Evolutionary conservation across 805 yeast genomes (phyloP), one percentile per base, ranked within the genome.

Genomic region (Clavispora vitiphila): DNA sequence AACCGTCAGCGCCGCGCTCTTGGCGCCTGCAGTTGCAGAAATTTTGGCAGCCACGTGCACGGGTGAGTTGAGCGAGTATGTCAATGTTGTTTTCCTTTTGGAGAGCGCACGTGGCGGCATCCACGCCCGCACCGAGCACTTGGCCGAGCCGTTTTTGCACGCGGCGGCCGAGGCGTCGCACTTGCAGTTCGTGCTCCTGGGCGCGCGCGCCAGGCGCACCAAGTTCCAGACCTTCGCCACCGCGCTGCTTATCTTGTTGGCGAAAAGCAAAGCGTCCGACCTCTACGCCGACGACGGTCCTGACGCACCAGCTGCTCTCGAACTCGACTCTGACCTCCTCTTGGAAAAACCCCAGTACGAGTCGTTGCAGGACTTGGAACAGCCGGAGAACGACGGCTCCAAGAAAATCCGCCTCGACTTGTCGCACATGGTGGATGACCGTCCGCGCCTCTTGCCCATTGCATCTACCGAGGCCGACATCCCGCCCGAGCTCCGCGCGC

Each of bases 201-300:
- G 98, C 50, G 86, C 93, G 42, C 81, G 81, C 51, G 96, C 96
- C 8, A 83, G 81, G 57, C 73, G 93, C 56, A 91, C 98, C 4
- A 86, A 86, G 60, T 86, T 69, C 59, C 98, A 91, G 64, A 72
- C 73, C 37, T 72, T 69, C 25, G 78, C 81, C n/a, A 76, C 83
- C 20, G 76, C 96, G 0, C 79, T 87, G 30, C 73, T 91, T 45
- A 75, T 90, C 12, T 77, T 88, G 20, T 63, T 91, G 16, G 98
- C 98, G 1, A 74, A 77, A 41, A 70, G 77, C 38, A 56, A 64
- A 18, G 57, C 55, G 1, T 41, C 61, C 21, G 44, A 56, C 9
- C 50, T 63, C 12, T 62, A 49, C 38, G 56, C 55, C 23, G 47
- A 37, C 16, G 48, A 41, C n/a, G 21, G 48, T 2, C 51, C 50